Conservation (phyloP, 2,329 filamentous ascomycete genomes). For the Botrytis aclada region DNA sequence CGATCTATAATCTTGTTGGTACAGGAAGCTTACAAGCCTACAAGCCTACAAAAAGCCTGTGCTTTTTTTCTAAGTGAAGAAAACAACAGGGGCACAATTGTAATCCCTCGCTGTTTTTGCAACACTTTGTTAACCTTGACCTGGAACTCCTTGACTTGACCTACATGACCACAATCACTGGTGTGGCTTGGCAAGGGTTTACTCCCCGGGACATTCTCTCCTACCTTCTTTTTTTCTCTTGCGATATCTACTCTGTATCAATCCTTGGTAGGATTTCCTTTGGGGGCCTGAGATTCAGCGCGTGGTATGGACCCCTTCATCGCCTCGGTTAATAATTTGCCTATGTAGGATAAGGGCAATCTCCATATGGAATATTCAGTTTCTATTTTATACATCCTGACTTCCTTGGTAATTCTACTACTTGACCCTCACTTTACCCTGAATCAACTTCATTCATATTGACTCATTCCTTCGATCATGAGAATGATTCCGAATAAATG, state of each 20-base stretch:
- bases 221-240: background rate
- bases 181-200: slow-evolving; percentile 23
- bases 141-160: slow-evolving; percentile 11
- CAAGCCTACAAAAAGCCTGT: slow-evolving; percentile 15
- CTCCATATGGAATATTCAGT: background rate
- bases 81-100: slow-evolving; percentile 3
- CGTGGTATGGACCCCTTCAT: slow-evolving; percentile 21
- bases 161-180: slow-evolving; percentile 13
- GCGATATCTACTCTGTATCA: background rate
- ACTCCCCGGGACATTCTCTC: background rate
- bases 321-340: slow-evolving; percentile 5
- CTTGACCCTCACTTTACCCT: slow-evolving; percentile 16
- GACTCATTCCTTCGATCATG: background rate
- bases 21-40: slow-evolving; percentile 6
- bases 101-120: slow-evolving; percentile 12
- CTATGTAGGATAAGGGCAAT: background rate
- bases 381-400: background rate
- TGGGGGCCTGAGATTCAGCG: slow-evolving; percentile 19
- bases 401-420: background rate
- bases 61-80: background rate
- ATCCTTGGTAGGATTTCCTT: slow-evolving; percentile 11
- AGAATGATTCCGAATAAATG: background rate
- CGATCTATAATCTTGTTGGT: slow-evolving; percentile 19
- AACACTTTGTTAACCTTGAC: background rate
- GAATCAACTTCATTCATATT: background rate